These are phyloP conservation scores for Fusarium pseudonygamai DNA, from an alignment of 2,329 filamentous ascomycete species.

Conservation along the genomic window DNA sequence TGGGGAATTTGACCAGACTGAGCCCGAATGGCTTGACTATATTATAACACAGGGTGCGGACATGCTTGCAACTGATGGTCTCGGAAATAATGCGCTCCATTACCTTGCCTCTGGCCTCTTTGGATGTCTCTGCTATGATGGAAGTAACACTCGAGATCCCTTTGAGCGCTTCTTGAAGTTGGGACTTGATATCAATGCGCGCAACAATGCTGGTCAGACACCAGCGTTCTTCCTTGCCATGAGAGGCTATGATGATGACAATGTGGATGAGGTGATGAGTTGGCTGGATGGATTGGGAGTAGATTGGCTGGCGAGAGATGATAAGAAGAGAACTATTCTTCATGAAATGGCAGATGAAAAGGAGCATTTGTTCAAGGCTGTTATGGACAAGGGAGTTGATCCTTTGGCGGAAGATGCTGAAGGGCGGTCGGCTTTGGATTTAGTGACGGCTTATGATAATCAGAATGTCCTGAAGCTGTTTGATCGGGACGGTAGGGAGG, in stretches of 20 bases:
- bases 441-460: constrained; percentile 5
- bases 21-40: constrained; percentile 11
- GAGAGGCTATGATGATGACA: too few species aligned
- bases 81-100: constrained; percentile 21
- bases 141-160: neutral
- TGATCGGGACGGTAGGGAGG: neutral
- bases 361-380: neutral
- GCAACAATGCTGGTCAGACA: constrained; percentile 24
- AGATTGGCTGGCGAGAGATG: constrained; percentile 27
- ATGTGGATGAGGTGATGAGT: neutral
- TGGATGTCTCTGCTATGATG: neutral
- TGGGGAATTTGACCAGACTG: neutral
- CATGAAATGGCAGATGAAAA: constrained; percentile 7
- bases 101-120: constrained; percentile 4
- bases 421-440: constrained; percentile 22
- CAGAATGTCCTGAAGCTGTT: constrained; percentile 18
- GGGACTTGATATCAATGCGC: constrained; percentile 24
- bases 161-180: constrained; percentile 10
- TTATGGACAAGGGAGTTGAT: constrained; percentile 17
- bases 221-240: constrained; percentile 14
- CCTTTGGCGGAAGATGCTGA: constrained; percentile 22
- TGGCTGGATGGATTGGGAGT: constrained; percentile 19
- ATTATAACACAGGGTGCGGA: constrained; percentile 17
- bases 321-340: constrained; percentile 11
- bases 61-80: constrained; percentile 5